Conservation (phyloP, 352 stramenopile genomes). For the Globisporangium viniferum region DNA sequence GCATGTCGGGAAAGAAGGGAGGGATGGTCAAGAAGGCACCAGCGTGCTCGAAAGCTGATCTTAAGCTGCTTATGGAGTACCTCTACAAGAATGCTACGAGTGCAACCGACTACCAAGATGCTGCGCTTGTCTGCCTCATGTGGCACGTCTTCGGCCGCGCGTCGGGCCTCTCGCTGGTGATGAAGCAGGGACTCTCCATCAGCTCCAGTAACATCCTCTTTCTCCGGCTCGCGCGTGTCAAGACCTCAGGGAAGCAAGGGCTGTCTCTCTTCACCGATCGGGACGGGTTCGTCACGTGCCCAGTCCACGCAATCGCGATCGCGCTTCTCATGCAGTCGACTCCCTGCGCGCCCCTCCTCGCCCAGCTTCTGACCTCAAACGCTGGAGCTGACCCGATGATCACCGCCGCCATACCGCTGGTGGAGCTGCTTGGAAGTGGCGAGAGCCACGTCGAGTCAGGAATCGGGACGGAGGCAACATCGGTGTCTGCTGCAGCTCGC, state of each 20-base stretch:
- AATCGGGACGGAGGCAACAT: neutral
- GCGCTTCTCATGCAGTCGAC: conserved; percentile 19
- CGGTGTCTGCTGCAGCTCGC: neutral
- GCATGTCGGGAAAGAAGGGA: conserved; percentile 16
- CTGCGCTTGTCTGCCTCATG: conserved; percentile 25
- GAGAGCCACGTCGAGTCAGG: too few species aligned
- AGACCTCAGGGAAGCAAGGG: conserved; percentile 25
- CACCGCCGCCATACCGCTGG: neutral
- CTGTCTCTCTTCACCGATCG: conserved; percentile 28
- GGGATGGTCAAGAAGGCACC: conserved; percentile 29
- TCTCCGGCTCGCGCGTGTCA: conserved; percentile 25
- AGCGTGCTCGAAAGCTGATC: conserved; percentile 26
- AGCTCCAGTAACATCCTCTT: conserved; percentile 20
- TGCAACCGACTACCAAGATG: conserved; percentile 29
- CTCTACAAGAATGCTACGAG: conserved; percentile 21
- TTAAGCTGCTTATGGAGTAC: conserved; percentile 16
- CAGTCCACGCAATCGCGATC: conserved; percentile 17
- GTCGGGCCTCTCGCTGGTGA: conserved; percentile 20
- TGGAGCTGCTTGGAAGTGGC: neutral
- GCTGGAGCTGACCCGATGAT: neutral
- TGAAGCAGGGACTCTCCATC: conserved; percentile 25
- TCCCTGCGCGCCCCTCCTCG: conserved; percentile 9
- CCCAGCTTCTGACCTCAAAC: conserved; percentile 7
- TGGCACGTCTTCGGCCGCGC: conserved; percentile 36
- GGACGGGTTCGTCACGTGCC: conserved; percentile 16